A percentile compares a stretch with the other conserved stretches of the same genome.
phyloP scores from a whole-genome alignment of 441 rosid species.

The Pelargonium exstipulatum region DNA sequence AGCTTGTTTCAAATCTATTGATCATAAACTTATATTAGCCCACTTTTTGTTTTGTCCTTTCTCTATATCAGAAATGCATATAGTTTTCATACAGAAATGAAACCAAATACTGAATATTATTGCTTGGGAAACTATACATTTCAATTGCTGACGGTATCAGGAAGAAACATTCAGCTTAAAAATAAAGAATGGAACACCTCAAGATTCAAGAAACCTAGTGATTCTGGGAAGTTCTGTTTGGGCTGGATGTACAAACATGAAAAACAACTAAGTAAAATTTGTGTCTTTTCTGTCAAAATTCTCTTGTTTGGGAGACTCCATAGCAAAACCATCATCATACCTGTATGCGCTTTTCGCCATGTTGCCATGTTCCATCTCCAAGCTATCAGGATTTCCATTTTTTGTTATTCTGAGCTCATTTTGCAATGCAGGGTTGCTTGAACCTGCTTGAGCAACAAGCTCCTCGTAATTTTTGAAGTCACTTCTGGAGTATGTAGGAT shows the following conservation, averaged over 20 bases:
- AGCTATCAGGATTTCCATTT: constrained; percentile 21
- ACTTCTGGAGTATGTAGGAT: constrained; percentile 21
- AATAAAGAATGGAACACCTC: background rate
- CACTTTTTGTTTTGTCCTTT: no score
- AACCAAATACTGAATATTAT: no score
- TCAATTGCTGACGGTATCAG: background rate
- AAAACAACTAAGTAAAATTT: background rate
- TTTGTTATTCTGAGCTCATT: constrained; percentile 13
- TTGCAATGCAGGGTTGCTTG: constrained; percentile 22
- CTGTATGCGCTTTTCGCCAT: constrained; percentile 12
- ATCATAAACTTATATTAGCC: no score
- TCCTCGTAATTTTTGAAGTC: no score
- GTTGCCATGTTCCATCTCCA: constrained; percentile 17
- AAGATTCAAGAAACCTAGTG: constrained; percentile 2
- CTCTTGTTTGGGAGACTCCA: constrained; percentile 19
- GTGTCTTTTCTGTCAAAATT: constrained; percentile 10
- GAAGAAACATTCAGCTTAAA: background rate
- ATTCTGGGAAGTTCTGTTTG: background rate
- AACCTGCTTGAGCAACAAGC: constrained; percentile 13
- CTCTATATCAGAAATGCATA: no score
- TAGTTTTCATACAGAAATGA: no score
- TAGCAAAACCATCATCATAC: background rate
- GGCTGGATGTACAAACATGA: constrained; percentile 6
- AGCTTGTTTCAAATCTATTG: no score
- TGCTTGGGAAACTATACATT: background rate